phyloP scores from a whole-genome alignment of 2,329 filamentous ascomycete species.

The Penicillium janthinellum region DNA sequence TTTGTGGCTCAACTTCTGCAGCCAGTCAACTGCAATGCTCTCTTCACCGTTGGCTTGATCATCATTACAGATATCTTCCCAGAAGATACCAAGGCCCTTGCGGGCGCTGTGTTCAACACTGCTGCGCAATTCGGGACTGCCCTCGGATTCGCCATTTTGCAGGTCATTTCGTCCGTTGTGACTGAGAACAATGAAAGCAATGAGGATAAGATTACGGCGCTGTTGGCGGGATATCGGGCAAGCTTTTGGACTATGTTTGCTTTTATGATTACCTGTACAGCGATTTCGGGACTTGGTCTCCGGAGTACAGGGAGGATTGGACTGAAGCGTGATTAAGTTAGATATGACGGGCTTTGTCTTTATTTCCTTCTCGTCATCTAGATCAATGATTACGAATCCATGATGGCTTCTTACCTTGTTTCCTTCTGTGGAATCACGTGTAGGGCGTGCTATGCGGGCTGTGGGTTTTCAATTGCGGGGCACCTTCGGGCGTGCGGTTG shows the following conservation, averaged over 20 bases:
- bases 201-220: slow-evolving; percentile 4
- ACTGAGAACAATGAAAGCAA: slow-evolving; percentile 1
- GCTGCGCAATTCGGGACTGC: slow-evolving; percentile 13
- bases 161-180: slow-evolving; percentile 9
- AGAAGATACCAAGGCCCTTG: slow-evolving; percentile 8
- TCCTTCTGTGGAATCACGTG: neutral
- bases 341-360: neutral
- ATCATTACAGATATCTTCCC: slow-evolving; percentile 13
- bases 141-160: slow-evolving; percentile 13
- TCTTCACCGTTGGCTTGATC: slow-evolving; percentile 4
- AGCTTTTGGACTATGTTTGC: slow-evolving; percentile 13
- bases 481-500: neutral
- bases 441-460: neutral
- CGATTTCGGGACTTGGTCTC: slow-evolving; percentile 4
- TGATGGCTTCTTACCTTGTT: neutral
- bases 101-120: slow-evolving; percentile 19
- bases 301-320: slow-evolving; percentile 4
- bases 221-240: slow-evolving; percentile 7
- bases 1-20: slow-evolving; percentile 42
- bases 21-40: slow-evolving; percentile 1
- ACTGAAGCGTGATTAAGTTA: slow-evolving; percentile 4
- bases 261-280: slow-evolving; percentile 7
- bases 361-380: neutral
- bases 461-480: neutral
- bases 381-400: neutral